Evolutionary conservation across 306 rosid species (phyloP).

Genomic region (Leucaena leucocephala): DNA sequence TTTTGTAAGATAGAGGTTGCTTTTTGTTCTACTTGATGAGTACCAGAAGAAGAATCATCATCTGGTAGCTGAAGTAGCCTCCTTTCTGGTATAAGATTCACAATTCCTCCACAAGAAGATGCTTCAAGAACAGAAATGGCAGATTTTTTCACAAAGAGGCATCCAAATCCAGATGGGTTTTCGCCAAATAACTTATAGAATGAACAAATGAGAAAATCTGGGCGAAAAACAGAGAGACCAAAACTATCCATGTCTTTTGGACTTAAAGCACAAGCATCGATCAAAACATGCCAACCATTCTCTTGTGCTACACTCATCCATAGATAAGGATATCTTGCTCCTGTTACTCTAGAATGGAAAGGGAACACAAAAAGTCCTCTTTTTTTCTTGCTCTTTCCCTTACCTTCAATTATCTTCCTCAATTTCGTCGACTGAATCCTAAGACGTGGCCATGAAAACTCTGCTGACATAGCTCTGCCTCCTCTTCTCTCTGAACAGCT

Average conservation of each 20-base stretch:
- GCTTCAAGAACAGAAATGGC: constrained; percentile 56
- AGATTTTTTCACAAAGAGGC: constrained; percentile 82
- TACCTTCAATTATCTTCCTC: constrained; percentile 67
- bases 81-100: constrained; percentile 66
- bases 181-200: constrained; percentile 88
- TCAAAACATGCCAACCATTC: constrained; percentile 82
- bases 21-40: constrained; percentile 53
- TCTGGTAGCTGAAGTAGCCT: constrained; percentile 40
- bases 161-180: constrained; percentile 96
- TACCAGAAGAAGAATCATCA: constrained; percentile 50
- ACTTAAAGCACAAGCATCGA: constrained; percentile 90
- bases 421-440: constrained; percentile 70
- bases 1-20: constrained; percentile 35
- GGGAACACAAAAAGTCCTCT: constrained; percentile 88
- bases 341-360: constrained; percentile 82
- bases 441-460: constrained; percentile 93
- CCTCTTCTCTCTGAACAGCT: constrained; percentile 72
- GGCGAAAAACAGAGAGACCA: constrained; percentile 78
- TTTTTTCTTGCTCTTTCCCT: constrained; percentile 59
- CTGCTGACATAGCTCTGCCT: constrained; percentile 65
- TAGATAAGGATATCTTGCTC: constrained; percentile 82
- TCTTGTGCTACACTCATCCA: constrained; percentile 94
- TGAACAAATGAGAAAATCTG: constrained; percentile 82
- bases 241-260: constrained; percentile 93
- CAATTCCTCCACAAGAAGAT: constrained; percentile 65